A percentile compares a stretch with the other conserved stretches of the same genome.
Evolutionary conservation across 805 yeast species (phyloP).

Genomic region (Candida krabiensis): DNA sequence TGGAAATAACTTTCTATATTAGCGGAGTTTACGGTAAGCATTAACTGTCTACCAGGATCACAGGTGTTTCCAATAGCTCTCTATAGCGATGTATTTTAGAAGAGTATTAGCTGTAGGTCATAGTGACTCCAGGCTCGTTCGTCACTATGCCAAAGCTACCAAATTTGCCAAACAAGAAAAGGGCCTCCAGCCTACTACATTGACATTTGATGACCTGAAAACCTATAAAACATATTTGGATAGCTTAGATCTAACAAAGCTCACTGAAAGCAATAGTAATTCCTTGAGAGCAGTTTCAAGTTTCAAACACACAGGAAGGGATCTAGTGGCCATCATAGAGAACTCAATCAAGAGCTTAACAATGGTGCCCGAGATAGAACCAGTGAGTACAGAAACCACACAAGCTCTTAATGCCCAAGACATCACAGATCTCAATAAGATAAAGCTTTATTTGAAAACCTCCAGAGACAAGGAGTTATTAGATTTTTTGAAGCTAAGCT

Average conservation of each 20-base stretch:
- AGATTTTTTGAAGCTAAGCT: constrained; percentile 4
- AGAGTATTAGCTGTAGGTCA: constrained; percentile 1
- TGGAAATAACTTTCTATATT: too few relatives aligned
- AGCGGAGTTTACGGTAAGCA: too few relatives aligned
- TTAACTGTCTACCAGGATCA: too few relatives aligned
- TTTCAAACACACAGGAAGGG: constrained; percentile 13
- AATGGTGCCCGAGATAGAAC: background rate
- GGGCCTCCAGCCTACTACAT: constrained; percentile 3
- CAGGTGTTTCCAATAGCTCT: too few relatives aligned
- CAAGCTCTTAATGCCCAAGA: background rate
- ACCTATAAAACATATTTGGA: constrained; percentile 9
- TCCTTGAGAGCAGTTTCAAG: background rate
- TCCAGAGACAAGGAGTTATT: constrained; percentile 13
- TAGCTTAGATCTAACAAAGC: background rate
- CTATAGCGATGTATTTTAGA: constrained; percentile 1
- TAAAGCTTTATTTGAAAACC: constrained; percentile 12
- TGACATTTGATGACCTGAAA: constrained; percentile 15
- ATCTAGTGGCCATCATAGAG: constrained; percentile 5
- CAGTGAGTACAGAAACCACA: background rate
- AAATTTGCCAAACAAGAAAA: constrained; percentile 1
- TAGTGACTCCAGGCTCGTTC: background rate
- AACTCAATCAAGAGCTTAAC: constrained; percentile 1
- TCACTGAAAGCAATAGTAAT: constrained; percentile 1
- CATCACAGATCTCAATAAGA: constrained; percentile 6
- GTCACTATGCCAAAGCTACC: constrained; percentile 2